Evolutionary conservation across 208 protist species (phyloP).

Genomic region (Lotmaria passim): DNA sequence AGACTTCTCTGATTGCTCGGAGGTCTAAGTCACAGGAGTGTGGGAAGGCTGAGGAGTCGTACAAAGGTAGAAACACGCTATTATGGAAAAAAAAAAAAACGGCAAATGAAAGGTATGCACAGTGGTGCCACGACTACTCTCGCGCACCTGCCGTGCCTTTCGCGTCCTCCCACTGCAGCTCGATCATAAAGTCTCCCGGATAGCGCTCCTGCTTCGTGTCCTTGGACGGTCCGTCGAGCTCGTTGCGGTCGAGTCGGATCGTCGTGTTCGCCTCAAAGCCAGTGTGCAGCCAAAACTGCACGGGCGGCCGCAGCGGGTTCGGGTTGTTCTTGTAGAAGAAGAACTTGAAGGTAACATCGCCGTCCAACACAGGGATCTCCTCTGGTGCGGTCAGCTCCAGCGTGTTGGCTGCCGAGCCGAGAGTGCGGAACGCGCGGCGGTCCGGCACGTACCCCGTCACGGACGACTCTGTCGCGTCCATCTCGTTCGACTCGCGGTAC

Average conservation of each 20-base stretch:
- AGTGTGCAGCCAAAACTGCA: slow-evolving; percentile 86
- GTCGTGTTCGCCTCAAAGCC: slow-evolving; percentile 44
- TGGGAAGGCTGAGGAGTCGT: too few species aligned
- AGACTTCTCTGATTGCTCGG: too few species aligned
- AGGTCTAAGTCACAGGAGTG: too few species aligned
- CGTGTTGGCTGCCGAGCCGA: slow-evolving; percentile 20
- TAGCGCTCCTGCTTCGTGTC: slow-evolving; percentile 70
- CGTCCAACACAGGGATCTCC: slow-evolving; percentile 55
- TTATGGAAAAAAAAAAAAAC: too few species aligned
- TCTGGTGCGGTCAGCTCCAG: slow-evolving; percentile 47
- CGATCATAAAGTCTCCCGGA: slow-evolving; percentile 63
- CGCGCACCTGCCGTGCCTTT: slow-evolving; percentile 17
- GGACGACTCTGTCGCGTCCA: slow-evolving; percentile 37
- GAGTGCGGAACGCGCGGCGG: slow-evolving; percentile 22
- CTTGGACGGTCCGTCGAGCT: slow-evolving; percentile 80
- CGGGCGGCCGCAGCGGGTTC: slow-evolving; percentile 62
- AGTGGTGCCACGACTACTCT: neutral
- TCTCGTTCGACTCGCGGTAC: slow-evolving; percentile 54
- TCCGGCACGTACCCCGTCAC: slow-evolving; percentile 34
- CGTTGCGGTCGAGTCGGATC: slow-evolving; percentile 36
- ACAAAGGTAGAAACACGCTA: too few species aligned
- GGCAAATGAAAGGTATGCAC: too few species aligned
- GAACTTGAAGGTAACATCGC: slow-evolving; percentile 73
- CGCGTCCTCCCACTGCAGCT: slow-evolving; percentile 43
- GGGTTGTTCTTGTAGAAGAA: slow-evolving; percentile 73